Percentiles rank a stretch among this genome's conserved stretches.
Evolutionary conservation across 768 basidiomycete species (phyloP).

Genomic region (Suillus tomentosus): DNA sequence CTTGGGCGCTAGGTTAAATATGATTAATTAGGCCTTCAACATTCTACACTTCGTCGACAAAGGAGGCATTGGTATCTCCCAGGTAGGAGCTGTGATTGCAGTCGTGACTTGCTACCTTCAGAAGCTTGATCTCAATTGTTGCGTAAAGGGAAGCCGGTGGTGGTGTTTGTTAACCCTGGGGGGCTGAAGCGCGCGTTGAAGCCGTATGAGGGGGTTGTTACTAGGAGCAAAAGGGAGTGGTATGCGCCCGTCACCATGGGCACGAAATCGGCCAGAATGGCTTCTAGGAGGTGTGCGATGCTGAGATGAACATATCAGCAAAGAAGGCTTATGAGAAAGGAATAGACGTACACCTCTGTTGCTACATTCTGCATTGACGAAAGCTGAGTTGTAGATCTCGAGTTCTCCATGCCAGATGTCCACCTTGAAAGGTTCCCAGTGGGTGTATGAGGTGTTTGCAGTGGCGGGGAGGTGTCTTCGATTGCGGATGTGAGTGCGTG

Average conservation of each 20-base stretch:
- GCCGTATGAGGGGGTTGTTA: slow-evolving; percentile 85
- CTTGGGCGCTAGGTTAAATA: too few relatives aligned
- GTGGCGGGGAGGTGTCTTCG: slow-evolving; percentile 45
- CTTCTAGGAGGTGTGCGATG: slow-evolving; percentile 74
- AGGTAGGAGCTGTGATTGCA: neutral
- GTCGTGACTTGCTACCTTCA: neutral
- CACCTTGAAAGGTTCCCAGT: slow-evolving; percentile 72
- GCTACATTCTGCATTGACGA: slow-evolving; percentile 69
- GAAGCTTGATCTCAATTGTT: neutral
- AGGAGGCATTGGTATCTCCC: slow-evolving; percentile 2
- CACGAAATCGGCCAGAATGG: slow-evolving; percentile 63
- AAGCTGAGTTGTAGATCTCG: slow-evolving; percentile 63
- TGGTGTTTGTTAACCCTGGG: slow-evolving; percentile 45
- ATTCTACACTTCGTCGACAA: slow-evolving; percentile 6
- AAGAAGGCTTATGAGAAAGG: too few relatives aligned
- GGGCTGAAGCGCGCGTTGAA: slow-evolving; percentile 78
- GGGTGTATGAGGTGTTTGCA: slow-evolving; percentile 34
- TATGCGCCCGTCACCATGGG: slow-evolving; percentile 78
- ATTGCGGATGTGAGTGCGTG: slow-evolving; percentile 58
- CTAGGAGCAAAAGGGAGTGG: slow-evolving; percentile 66
- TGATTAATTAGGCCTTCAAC: too few relatives aligned
- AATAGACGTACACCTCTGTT: slow-evolving; percentile 70
- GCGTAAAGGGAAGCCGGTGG: slow-evolving; percentile 44
- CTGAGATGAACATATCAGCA: slow-evolving; percentile 37
- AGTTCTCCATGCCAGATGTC: slow-evolving; percentile 55